A percentile compares a stretch with the other conserved stretches of the same genome.
phyloP scores from a whole-genome alignment of 495 filamentous ascomycete species.

The Podospora pseudopauciseta region DNA sequence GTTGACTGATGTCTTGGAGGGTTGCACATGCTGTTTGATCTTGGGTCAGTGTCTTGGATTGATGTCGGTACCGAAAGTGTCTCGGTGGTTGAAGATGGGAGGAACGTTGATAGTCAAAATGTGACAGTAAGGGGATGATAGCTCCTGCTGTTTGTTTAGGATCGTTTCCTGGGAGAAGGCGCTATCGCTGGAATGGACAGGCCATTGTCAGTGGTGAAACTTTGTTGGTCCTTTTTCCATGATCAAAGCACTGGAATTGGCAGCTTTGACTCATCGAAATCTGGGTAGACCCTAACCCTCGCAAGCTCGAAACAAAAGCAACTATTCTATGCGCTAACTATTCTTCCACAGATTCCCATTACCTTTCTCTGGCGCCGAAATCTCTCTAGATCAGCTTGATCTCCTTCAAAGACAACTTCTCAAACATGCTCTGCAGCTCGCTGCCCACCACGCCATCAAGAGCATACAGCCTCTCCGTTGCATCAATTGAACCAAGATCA shows the following conservation, averaged over 20 bases:
- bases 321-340: no score
- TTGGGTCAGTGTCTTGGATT: not conserved
- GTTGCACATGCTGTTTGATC: conserved; percentile 11
- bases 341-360: no score
- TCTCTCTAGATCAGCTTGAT: not conserved
- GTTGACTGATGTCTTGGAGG: not conserved
- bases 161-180: not conserved
- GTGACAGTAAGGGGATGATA: not conserved
- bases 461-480: not conserved
- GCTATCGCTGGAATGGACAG: not conserved
- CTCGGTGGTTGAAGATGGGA: not conserved
- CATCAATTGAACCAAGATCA: not conserved
- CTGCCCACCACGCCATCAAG: not conserved
- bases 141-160: not conserved
- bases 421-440: not conserved
- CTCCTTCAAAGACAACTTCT: not conserved
- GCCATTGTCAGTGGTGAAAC: not conserved
- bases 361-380: no score
- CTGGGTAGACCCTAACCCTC: not conserved
- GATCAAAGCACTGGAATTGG: no score
- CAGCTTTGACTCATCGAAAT: not conserved
- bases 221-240: not conserved
- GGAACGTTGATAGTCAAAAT: not conserved
- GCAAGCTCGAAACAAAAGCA: no score
- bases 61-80: no score